Evolutionary conservation across 768 basidiomycete species (phyloP), one percentile per base, ranked within the genome.

Genomic region (Brasilioporus rufonigricans): DNA sequence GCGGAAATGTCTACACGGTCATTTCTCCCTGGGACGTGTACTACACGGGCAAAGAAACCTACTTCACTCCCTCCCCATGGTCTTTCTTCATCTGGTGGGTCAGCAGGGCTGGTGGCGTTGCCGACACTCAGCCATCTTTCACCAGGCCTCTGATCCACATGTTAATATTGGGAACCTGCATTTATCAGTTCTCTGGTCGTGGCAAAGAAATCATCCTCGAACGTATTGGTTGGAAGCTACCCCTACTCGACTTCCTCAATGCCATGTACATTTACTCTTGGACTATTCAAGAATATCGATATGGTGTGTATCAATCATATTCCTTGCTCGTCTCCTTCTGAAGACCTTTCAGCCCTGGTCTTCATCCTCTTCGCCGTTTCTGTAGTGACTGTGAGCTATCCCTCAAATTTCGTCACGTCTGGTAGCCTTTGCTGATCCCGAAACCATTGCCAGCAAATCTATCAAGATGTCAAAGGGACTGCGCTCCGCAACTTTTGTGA

Each of bases 61-160:
- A 86, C 72, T 76, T 88, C 56, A 87, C 87, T 1, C 86, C 86
- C 1, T 80, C 81, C 1, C 71, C 77, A 16, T 86, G 80, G 74
- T 79, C 81, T 16, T 86, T 82, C 71, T 77, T 78, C 67, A 77
- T 84, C 59, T 86, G 84, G 84, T 81, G 53, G 40, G 76, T 67
- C 56, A 14, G 27, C 35, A 12, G 32, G 24, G 26, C 18, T 10
- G 5, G 23, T 6, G 9, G 7, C 29, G 31, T 19, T 18, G 11
- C 39, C 23, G 40, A 50, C 47, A 26, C 50, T 48, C 23, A 44
- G 5, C 13, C 43, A n/a, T 45, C 50, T 38, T 49, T 18, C 12
- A 38, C 21, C 43, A 81, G 82, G 81, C 79, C 82, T 11, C 63
- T 83, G 43, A 84, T 86, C 61, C 85, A 89, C 65, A 71, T 86